phyloP scores from a whole-genome alignment of 768 basidiomycete species.

The Serendipita sp. region DNA sequence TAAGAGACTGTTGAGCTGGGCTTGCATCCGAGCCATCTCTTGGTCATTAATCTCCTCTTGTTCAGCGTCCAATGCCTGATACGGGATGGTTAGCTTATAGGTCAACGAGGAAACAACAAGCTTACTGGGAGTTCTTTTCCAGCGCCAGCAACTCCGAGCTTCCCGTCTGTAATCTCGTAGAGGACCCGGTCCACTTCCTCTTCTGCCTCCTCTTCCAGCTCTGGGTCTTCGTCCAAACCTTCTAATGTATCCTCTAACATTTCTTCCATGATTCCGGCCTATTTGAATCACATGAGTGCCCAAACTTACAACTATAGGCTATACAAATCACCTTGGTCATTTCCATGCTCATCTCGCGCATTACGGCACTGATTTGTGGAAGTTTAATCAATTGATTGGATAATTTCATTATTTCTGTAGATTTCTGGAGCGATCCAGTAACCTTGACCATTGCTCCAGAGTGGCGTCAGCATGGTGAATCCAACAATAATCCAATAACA shows the following conservation, averaged over 20 bases:
- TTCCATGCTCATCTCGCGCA: slow-evolving; percentile 98
- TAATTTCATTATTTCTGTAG: slow-evolving; percentile 96
- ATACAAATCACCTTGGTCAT: slow-evolving; percentile 74
- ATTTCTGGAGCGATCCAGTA: slow-evolving; percentile 93
- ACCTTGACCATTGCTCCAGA: slow-evolving; percentile 81
- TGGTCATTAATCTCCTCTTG: slow-evolving; percentile 74
- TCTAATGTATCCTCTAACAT: slow-evolving; percentile 92
- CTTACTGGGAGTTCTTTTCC: slow-evolving; percentile 61
- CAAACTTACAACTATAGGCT: background rate
- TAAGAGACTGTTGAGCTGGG: slow-evolving; percentile 74
- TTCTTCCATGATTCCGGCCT: slow-evolving; percentile 97
- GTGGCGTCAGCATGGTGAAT: background rate
- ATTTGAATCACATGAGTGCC: slow-evolving; percentile 1
- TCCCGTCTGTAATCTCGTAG: slow-evolving; percentile 89
- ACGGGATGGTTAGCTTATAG: slow-evolving; percentile 7
- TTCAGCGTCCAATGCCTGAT: slow-evolving; percentile 39
- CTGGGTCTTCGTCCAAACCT: slow-evolving; percentile 75
- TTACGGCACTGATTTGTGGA: slow-evolving; percentile 78
- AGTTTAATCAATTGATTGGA: slow-evolving; percentile 85
- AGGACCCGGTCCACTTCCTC: slow-evolving; percentile 94
- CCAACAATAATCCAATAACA: background rate
- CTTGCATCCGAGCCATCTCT: slow-evolving; percentile 79
- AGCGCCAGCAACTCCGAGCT: slow-evolving; percentile 70
- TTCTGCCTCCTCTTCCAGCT: slow-evolving; percentile 90
- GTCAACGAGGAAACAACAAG: slow-evolving; percentile 9